Percentiles rank a stretch among this genome's conserved stretches.
phyloP scores from a whole-genome alignment of 106 monocot species.

The Dendrobium officinale region DNA sequence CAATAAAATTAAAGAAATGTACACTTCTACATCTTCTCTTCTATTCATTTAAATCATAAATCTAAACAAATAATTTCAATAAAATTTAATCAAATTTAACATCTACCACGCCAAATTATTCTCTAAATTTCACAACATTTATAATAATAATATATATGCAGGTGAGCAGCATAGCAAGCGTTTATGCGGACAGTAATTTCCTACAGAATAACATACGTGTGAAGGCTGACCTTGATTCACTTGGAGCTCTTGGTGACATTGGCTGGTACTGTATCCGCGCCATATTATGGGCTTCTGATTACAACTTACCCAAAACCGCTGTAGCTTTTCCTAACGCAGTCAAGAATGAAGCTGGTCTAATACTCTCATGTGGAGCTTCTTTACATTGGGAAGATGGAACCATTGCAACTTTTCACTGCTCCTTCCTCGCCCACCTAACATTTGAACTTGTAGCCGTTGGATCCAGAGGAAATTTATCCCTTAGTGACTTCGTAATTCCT shows the following conservation, averaged over 20 bases:
- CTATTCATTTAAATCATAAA: neutral
- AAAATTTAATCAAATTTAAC: no score
- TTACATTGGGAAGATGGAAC: conserved; percentile 59
- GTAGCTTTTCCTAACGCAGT: conserved; percentile 22
- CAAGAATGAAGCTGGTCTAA: conserved; percentile 30
- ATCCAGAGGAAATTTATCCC: conserved; percentile 45
- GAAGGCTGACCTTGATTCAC: conserved; percentile 74
- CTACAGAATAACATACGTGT: conserved; percentile 71
- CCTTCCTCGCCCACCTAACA: conserved; percentile 60
- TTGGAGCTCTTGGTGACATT: conserved; percentile 68
- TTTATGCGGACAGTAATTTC: conserved; percentile 30
- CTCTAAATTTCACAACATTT: no score
- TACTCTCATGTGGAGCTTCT: conserved; percentile 42
- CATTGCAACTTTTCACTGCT: conserved; percentile 54
- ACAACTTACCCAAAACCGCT: conserved; percentile 48
- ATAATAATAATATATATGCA: conserved; percentile 12
- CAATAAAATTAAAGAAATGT: conserved; percentile 44
- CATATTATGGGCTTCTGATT: conserved; percentile 57
- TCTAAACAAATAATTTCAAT: no score
- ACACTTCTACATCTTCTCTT: conserved; percentile 50
- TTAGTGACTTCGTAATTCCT: conserved; percentile 30
- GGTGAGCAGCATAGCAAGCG: conserved; percentile 44
- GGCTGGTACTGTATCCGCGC: conserved; percentile 86
- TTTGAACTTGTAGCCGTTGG: conserved; percentile 42
- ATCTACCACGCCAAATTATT: no score